phyloP scores from a whole-genome alignment of 2,329 filamentous ascomycete genomes.

The Aspergillus udagawae region DNA sequence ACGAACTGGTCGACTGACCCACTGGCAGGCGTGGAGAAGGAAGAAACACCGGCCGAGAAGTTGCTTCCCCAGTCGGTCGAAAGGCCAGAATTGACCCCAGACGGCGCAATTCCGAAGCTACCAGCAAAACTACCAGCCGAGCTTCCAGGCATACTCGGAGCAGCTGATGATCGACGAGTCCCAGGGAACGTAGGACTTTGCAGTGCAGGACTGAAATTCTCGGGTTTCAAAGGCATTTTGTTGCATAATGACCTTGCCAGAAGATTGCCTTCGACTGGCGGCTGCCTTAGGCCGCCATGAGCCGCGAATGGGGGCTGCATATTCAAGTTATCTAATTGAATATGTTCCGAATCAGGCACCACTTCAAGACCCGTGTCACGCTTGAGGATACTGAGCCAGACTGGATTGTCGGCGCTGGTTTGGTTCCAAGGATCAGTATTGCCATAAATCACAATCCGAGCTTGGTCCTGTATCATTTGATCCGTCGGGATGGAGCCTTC shows the following conservation, averaged over 20 bases:
- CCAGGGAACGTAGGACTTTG: slow-evolving; percentile 29
- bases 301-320: slow-evolving; percentile 43
- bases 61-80: slow-evolving; percentile 33
- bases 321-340: slow-evolving; percentile 35
- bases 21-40: slow-evolving; percentile 30
- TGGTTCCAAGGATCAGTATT: slow-evolving; percentile 38
- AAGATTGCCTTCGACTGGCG: slow-evolving; percentile 33
- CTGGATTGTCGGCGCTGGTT: slow-evolving; percentile 45
- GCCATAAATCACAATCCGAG: slow-evolving; percentile 32
- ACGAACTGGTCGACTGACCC: slow-evolving; percentile 30
- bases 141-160: slow-evolving; percentile 34
- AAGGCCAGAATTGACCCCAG: slow-evolving; percentile 22
- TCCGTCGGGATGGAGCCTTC: slow-evolving; percentile 36
- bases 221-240: slow-evolving; percentile 22
- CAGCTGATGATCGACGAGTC: slow-evolving; percentile 32
- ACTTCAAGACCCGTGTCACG: slow-evolving; percentile 38
- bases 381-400: slow-evolving; percentile 45
- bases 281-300: slow-evolving; percentile 30
- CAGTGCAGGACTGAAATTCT: slow-evolving; percentile 27
- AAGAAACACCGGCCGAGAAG: slow-evolving; percentile 26
- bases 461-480: slow-evolving; percentile 34
- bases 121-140: slow-evolving; percentile 33
- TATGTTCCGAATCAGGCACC: slow-evolving; percentile 28
- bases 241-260: slow-evolving; percentile 21
- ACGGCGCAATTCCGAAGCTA: slow-evolving; percentile 28